Evolutionary conservation across 2,329 filamentous ascomycete genomes (phyloP).

Genomic region (Neurospora sp.): DNA sequence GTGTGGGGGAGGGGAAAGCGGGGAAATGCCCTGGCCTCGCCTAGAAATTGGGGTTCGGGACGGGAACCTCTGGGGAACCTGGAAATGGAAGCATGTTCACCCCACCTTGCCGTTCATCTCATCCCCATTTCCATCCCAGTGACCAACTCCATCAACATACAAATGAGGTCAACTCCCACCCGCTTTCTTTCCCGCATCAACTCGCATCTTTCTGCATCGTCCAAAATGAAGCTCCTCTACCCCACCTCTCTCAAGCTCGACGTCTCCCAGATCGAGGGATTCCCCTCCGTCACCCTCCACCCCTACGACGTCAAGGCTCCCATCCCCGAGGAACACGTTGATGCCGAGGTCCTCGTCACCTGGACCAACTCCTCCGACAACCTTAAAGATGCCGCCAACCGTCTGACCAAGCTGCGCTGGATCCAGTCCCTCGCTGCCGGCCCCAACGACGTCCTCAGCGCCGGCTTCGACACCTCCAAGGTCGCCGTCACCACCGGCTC

Average conservation of each 20-base stretch:
- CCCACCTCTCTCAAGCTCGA: constrained; percentile 52
- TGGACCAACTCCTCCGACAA: constrained; percentile 51
- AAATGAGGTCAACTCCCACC: background rate
- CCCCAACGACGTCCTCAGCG: constrained; percentile 53
- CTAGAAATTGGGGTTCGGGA: background rate
- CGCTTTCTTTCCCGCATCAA: background rate
- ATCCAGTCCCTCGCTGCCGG: constrained; percentile 58
- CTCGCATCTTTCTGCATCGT: constrained; percentile 1
- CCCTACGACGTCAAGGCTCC: constrained; percentile 46
- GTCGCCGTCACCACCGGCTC: constrained; percentile 50
- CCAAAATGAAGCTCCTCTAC: constrained; percentile 54
- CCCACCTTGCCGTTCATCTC: background rate
- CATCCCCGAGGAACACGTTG: constrained; percentile 46
- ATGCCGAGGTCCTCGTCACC: constrained; percentile 51
- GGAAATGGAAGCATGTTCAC: background rate
- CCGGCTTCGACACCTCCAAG: constrained; percentile 44
- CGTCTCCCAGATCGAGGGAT: constrained; percentile 44
- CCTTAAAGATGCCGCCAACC: constrained; percentile 45
- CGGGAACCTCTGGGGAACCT: background rate
- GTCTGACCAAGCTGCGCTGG: constrained; percentile 39
- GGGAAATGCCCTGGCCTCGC: background rate
- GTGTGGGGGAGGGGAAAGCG: background rate
- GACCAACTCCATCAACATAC: background rate
- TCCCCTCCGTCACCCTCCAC: constrained; percentile 41
- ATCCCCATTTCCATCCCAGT: background rate